Evolutionary conservation across 2,329 filamentous ascomycete genomes (phyloP), one percentile per base, ranked within the genome.

Genomic region (Verticillium zaregamsianum): DNA sequence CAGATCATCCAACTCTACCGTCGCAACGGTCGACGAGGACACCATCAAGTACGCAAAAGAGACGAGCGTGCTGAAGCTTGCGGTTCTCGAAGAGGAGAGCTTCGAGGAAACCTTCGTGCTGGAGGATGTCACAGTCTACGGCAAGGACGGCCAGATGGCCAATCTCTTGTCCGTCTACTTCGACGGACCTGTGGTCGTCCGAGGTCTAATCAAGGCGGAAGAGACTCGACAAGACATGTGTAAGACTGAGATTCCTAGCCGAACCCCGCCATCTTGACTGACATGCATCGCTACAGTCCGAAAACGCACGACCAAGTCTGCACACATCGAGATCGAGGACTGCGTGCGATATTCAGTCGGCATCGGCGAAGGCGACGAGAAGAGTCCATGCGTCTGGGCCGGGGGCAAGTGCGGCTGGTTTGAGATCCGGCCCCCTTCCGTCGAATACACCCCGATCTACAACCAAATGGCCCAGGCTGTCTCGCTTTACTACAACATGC

Each of bases 351-450:
- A 84, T 68, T 84, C 86, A 14, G 58, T 59, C n/a, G 56, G 56
- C 31, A 85, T 89, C 35, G 83, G 83, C 56, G 75, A 77, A 54
- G 75, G 76, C 31, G 70, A 77, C 15, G 81, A 84, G 58, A 80
- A 80, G 0, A 77, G 79, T 20, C 79, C 84, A 4, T 78, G 84
- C n/a, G 77, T 90, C 33, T 92, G 90, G 90, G 86, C 88, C 1
- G 78, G 81, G 33, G 87, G 87, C 40, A 72, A 78, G 60, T 82
- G 86, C 14, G 89, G 88, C 55, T 92, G 89, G 88, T 91, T 86
- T 70, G 84, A 88, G 68, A 81, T 92, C 52, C 32, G 61, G 33
- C 77, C 77, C 35, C 88, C 90, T 1, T 77, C 83, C n/a, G 69
- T 77, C 11, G 72, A 75, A 2, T 93, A 91, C 71, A 74, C 76